Percentiles rank a stretch among this genome's conserved stretches.
Conservation (phyloP, 2,329 filamentous ascomycete species). For the Exophiala aquamarina region DNA sequence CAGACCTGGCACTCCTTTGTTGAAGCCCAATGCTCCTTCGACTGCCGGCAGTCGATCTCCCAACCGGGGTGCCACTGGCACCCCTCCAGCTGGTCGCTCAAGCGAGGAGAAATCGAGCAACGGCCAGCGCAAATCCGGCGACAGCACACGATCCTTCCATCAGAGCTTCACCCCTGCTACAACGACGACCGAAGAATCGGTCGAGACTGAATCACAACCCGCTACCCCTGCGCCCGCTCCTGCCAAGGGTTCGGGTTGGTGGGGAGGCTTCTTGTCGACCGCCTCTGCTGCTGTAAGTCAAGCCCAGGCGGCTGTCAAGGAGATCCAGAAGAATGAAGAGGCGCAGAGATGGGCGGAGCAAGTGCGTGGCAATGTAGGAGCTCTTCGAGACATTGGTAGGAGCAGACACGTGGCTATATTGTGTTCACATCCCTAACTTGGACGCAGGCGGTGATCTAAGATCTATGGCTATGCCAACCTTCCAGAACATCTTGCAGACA, state of each 20-base stretch:
- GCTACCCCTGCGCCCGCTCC: slow-evolving; percentile 54
- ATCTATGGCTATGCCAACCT: slow-evolving; percentile 85
- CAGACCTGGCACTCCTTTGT: slow-evolving; percentile 78
- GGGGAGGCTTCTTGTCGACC: slow-evolving; percentile 81
- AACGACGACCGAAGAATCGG: slow-evolving; percentile 51
- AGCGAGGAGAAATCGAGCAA: slow-evolving; percentile 63
- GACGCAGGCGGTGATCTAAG: slow-evolving; percentile 77
- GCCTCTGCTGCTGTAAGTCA: slow-evolving; percentile 76
- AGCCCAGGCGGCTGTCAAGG: slow-evolving; percentile 87
- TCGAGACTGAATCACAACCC: slow-evolving; percentile 51
- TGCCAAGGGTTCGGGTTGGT: slow-evolving; percentile 72
- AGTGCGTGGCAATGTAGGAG: slow-evolving; percentile 82
- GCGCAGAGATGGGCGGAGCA: slow-evolving; percentile 96
- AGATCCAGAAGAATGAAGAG: slow-evolving; percentile 95
- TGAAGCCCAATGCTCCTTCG: slow-evolving; percentile 53
- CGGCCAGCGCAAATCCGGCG: slow-evolving; percentile 68
- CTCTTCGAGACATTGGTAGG: slow-evolving; percentile 72
- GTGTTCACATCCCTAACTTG: slow-evolving; percentile 1
- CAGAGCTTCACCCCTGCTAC: slow-evolving; percentile 70
- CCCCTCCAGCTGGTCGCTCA: slow-evolving; percentile 51
- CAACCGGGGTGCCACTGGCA: slow-evolving; percentile 53
- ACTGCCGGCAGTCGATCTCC: slow-evolving; percentile 51
- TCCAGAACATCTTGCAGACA: slow-evolving; percentile 91
- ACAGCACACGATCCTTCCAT: slow-evolving; percentile 71
- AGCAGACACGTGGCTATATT: slow-evolving; percentile 13